Conservation (phyloP, 2,329 filamentous ascomycete species). For the Pseudogymnoascus sp. region DNA sequence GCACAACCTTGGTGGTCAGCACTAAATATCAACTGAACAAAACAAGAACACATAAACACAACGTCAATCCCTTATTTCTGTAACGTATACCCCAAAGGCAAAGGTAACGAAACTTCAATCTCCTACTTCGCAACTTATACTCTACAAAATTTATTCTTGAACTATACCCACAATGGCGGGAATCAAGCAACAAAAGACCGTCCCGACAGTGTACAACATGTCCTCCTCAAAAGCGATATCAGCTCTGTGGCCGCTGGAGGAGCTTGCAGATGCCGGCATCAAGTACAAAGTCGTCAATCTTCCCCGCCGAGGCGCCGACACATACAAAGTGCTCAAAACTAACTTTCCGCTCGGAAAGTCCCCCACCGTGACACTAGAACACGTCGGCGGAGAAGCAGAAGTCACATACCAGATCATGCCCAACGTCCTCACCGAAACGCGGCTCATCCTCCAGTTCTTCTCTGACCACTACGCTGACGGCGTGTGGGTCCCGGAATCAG, state of each 20-base stretch:
- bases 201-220: conserved; percentile 24
- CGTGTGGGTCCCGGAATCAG: conserved; percentile 18
- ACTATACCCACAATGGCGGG: not conserved
- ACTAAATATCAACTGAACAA: not conserved
- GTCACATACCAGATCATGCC: conserved; percentile 11
- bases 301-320: conserved; percentile 15
- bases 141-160: not conserved
- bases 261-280: conserved; percentile 18
- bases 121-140: not conserved
- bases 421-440: conserved; percentile 23
- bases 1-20: not conserved
- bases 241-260: conserved; percentile 25
- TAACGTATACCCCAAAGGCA: not conserved
- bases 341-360: conserved; percentile 24
- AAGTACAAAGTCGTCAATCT: conserved; percentile 23
- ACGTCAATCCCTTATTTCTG: not conserved
- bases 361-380: conserved; percentile 21
- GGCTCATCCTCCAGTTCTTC: conserved; percentile 25
- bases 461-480: conserved; percentile 21
- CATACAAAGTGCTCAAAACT: conserved; percentile 16
- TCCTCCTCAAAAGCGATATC: conserved; percentile 21
- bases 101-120: not conserved
- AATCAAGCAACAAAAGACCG: conserved; percentile 11
- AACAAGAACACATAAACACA: not conserved
- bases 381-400: conserved; percentile 7